A percentile compares a stretch with the other conserved stretches of the same genome.
These are phyloP conservation scores for Grifola frondosa DNA, from an alignment of 1,284 basidiomycete genomes.

Conservation along the genomic window DNA sequence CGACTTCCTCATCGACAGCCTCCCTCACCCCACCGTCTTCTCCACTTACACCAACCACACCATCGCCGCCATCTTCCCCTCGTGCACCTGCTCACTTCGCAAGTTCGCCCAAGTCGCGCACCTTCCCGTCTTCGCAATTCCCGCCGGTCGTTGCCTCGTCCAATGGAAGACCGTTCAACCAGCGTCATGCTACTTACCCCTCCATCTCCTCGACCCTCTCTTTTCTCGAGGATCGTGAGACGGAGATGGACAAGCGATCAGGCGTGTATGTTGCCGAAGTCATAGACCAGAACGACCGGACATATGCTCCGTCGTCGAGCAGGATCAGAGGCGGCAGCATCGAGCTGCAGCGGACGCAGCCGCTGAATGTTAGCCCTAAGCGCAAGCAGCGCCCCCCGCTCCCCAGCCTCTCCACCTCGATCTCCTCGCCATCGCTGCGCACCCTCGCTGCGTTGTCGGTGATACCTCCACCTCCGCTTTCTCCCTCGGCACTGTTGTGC, in stretches of 20 bases:
- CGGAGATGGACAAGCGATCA: conserved; percentile 25
- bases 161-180: conserved; percentile 5
- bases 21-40: conserved; percentile 4
- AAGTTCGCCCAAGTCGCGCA: conserved; percentile 15
- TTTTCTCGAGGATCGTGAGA: conserved; percentile 28
- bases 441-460: conserved; percentile 24
- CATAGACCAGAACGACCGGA: neutral
- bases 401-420: conserved; percentile 27
- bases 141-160: conserved; percentile 5
- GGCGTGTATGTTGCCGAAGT: conserved; percentile 26
- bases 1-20: conserved; percentile 15
- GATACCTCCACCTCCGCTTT: conserved; percentile 17
- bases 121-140: conserved; percentile 12
- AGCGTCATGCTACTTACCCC: conserved; percentile 29
- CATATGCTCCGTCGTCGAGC: conserved; percentile 2
- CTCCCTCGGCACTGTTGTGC: conserved; percentile 8
- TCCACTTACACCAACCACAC: conserved; percentile 6
- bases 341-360: conserved; percentile 8
- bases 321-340: conserved; percentile 19
- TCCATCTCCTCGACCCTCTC: conserved; percentile 34
- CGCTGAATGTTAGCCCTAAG: conserved; percentile 12
- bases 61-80: conserved; percentile 19
- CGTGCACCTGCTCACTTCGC: conserved; percentile 8
- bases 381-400: conserved; percentile 24
- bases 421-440: conserved; percentile 30